phyloP scores from a whole-genome alignment of 2,329 filamentous ascomycete genomes.

The Nigrospora sphaerica region DNA sequence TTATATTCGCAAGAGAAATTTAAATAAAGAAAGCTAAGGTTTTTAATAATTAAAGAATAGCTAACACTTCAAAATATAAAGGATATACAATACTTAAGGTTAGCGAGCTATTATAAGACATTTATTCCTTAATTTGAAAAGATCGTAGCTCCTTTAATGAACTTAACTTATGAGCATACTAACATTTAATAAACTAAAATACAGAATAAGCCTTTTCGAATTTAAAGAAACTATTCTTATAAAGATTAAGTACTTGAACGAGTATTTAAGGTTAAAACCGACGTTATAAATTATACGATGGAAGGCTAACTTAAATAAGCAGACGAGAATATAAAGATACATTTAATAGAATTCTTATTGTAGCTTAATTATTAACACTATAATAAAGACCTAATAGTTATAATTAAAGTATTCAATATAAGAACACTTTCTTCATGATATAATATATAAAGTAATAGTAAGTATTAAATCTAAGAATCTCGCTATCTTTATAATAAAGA shows the following conservation, averaged over 20 bases:
- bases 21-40: constrained; percentile 17
- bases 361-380: constrained; percentile 25
- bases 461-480: constrained; percentile 15
- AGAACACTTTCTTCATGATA: constrained; percentile 10
- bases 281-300: constrained; percentile 1
- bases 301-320: constrained; percentile 1
- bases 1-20: constrained; percentile 16
- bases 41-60: constrained; percentile 16
- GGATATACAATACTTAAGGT: constrained; percentile 21
- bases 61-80: constrained; percentile 8
- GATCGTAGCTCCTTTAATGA: too few relatives aligned
- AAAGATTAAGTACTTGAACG: background rate
- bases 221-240: background rate
- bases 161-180: too few relatives aligned
- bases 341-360: constrained; percentile 9
- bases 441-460: constrained; percentile 5
- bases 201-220: background rate
- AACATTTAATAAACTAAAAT: too few relatives aligned
- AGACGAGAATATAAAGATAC: constrained; percentile 2
- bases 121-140: constrained; percentile 1
- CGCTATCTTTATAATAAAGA: constrained; percentile 14
- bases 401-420: constrained; percentile 17
- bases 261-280: background rate
- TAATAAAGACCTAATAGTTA: constrained; percentile 25
- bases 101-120: constrained; percentile 23